Evolutionary conservation across 768 basidiomycete species (phyloP).

Genomic region (Tremella mesenterica): DNA sequence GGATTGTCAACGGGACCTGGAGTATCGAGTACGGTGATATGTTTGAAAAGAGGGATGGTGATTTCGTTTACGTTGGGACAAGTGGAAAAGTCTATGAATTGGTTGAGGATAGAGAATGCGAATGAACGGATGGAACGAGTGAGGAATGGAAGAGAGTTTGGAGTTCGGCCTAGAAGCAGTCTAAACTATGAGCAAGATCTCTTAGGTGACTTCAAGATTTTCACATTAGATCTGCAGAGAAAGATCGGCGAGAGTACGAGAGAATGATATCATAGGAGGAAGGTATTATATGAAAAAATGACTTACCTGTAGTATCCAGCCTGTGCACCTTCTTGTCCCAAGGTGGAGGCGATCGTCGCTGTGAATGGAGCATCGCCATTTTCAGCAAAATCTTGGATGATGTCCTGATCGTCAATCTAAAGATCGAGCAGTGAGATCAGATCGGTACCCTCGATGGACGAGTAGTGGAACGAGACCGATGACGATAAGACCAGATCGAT

Average conservation of each 20-base stretch:
- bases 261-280: no score
- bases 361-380: neutral
- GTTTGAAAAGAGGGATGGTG: neutral
- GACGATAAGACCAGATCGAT: no score
- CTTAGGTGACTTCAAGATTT: no score
- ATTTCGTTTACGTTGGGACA: conserved; percentile 1
- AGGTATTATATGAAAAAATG: neutral
- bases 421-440: no score
- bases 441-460: no score
- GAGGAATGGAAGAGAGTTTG: conserved; percentile 3
- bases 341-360: conserved; percentile 2
- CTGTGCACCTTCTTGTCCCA: conserved; percentile 9
- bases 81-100: conserved; percentile 6
- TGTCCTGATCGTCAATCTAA: no score
- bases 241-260: no score
- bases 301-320: conserved; percentile 2
- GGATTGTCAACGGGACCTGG: neutral
- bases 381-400: neutral
- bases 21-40: neutral
- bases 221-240: no score
- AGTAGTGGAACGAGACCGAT: no score
- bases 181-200: neutral
- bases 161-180: conserved; percentile 3
- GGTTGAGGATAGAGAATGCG: conserved; percentile 5
- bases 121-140: conserved; percentile 6